Percentiles rank a stretch among this genome's conserved stretches.
Conservation (phyloP, 192 early-diverging fungal genomes). For the Mortierella alpina region DNA sequence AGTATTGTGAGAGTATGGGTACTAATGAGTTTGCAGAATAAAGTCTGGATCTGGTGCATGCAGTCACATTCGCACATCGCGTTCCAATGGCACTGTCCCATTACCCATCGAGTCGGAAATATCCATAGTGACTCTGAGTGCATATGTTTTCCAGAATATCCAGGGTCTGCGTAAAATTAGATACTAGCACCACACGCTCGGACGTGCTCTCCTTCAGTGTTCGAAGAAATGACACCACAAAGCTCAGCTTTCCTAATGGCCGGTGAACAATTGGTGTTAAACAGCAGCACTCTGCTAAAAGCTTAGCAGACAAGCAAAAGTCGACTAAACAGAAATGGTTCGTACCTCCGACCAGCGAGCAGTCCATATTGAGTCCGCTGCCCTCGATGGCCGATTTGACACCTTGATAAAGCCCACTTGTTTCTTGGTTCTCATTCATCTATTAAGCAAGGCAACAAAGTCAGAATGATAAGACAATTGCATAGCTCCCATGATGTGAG, state of each 20-base stretch:
- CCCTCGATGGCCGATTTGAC: conserved; percentile 5
- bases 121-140: conserved; percentile 30
- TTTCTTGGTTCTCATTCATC: conserved; percentile 17
- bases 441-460: not conserved
- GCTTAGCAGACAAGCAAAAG: not conserved
- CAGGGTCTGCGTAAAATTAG: conserved; percentile 72
- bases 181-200: conserved; percentile 74
- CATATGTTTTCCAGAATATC: conserved; percentile 68
- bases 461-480: no score
- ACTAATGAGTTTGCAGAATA: not conserved
- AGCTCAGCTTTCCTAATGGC: conserved; percentile 28
- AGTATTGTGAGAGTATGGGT: no score
- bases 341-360: conserved; percentile 24
- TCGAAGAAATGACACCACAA: conserved; percentile 22
- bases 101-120: conserved; percentile 69
- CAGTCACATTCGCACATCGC: no score
- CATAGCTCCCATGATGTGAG: no score
- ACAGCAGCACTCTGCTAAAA: not conserved
- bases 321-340: no score
- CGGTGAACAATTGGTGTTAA: not conserved
- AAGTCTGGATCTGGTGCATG: no score
- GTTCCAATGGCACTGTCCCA: conserved; percentile 15
- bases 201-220: conserved; percentile 37
- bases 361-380: not conserved
- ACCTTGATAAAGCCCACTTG: conserved; percentile 18